Evolutionary conservation across 768 basidiomycete species (phyloP).

Genomic region (Leccinum ochraceum): DNA sequence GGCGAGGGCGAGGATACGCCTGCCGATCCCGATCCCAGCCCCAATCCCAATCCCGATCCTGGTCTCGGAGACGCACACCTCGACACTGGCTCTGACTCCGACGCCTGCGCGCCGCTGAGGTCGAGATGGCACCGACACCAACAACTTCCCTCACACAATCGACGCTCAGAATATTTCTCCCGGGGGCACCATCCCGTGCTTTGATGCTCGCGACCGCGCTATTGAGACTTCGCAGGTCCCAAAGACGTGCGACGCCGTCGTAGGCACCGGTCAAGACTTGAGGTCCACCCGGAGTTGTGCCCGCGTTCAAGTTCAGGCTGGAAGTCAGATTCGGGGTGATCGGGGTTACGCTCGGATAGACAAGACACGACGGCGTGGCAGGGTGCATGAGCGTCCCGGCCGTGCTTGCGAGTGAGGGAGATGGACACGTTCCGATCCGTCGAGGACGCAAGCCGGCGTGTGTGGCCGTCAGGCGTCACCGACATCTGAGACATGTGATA

Average conservation of each 20-base stretch:
- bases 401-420: constrained; percentile 42
- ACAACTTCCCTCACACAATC: constrained; percentile 60
- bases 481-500: constrained; percentile 11
- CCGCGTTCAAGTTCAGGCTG: not conserved
- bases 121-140: constrained; percentile 47
- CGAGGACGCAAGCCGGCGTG: constrained; percentile 56
- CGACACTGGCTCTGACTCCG: not conserved
- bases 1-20: not conserved
- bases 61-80: constrained; percentile 22
- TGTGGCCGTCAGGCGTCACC: constrained; percentile 43
- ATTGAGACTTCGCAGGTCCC: constrained; percentile 75
- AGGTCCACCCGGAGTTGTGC: constrained; percentile 22
- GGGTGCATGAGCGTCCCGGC: constrained; percentile 56
- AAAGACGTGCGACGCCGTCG: constrained; percentile 74
- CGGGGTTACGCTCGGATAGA: constrained; percentile 16
- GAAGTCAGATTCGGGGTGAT: not conserved
- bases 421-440: constrained; percentile 74
- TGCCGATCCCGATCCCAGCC: too few relatives aligned
- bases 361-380: constrained; percentile 67
- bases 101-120: not conserved
- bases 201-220: constrained; percentile 64
- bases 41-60: not conserved
- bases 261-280: constrained; percentile 75
- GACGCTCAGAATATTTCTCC: constrained; percentile 56
- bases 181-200: constrained; percentile 47